These are phyloP conservation scores for Rhodomyrtus psidioides DNA, from an alignment of 441 rosid species.

Conservation along the genomic window DNA sequence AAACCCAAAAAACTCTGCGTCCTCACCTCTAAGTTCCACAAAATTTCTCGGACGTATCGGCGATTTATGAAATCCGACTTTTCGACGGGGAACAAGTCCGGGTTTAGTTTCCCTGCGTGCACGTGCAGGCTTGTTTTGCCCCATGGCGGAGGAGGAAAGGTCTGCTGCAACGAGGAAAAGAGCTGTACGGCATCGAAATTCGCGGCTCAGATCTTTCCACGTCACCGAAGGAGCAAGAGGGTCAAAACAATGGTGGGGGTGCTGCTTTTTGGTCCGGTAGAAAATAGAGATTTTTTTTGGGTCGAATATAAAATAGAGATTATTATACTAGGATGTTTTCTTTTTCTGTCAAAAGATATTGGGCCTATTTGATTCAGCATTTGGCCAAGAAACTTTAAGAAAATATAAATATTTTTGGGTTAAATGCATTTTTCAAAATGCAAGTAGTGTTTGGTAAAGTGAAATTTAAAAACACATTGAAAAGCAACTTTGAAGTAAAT, in stretches of 20 bases:
- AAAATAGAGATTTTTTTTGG: too few species aligned
- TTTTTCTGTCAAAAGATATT: too few species aligned
- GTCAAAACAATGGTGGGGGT: background rate
- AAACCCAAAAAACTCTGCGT: conserved; percentile 4
- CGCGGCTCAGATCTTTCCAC: background rate
- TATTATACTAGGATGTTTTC: too few species aligned
- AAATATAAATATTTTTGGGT: too few species aligned
- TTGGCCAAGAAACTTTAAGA: too few species aligned
- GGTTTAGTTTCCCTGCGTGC: background rate
- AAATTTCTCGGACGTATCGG: conserved; percentile 63
- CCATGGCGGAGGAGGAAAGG: background rate
- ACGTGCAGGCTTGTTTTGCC: background rate
- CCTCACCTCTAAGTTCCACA: background rate
- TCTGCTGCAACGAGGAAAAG: background rate
- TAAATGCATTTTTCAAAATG: too few species aligned
- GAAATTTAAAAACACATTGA: too few species aligned
- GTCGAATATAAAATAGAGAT: too few species aligned
- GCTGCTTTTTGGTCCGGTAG: background rate
- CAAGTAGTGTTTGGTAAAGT: too few species aligned
- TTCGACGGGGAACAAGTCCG: conserved; percentile 11
- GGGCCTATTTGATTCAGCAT: too few species aligned
- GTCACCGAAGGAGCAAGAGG: background rate
- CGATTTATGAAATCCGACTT: conserved; percentile 65
- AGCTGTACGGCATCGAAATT: background rate
- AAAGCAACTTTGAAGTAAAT: too few species aligned